Conservation (phyloP, 768 basidiomycete genomes). For the Podaxis sp. region DNA sequence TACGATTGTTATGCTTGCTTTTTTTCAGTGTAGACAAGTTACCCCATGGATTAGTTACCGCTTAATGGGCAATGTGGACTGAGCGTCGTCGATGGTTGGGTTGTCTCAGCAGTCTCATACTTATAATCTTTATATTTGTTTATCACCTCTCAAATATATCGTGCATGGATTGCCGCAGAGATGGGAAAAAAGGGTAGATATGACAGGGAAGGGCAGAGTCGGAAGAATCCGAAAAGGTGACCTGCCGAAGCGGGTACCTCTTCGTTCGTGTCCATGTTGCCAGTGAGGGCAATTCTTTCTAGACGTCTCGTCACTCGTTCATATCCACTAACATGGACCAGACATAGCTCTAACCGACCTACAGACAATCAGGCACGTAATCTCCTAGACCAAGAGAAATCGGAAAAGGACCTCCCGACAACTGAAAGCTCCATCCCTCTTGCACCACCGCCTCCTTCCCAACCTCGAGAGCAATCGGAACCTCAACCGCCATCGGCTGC, state of each 20-base stretch:
- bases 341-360: conserved; percentile 5
- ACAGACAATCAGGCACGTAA: neutral
- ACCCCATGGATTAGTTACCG: conserved; percentile 1
- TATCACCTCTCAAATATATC: neutral
- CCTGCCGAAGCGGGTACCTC: neutral
- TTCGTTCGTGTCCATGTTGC: conserved; percentile 9
- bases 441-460: neutral
- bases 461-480: neutral
- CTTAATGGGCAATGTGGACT: conserved; percentile 8
- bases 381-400: neutral
- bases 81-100: neutral
- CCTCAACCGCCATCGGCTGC: neutral
- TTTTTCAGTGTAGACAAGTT: conserved; percentile 8
- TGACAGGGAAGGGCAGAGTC: neutral
- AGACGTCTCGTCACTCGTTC: conserved; percentile 8
- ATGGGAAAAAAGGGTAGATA: neutral
- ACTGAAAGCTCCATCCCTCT: neutral
- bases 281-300: conserved; percentile 12
- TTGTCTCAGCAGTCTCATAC: conserved; percentile 6
- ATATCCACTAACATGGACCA: neutral
- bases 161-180: neutral
- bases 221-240: conserved; percentile 8
- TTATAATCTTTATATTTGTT: conserved; percentile 11
- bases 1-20: neutral
- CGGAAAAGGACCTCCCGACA: neutral